These are phyloP conservation scores for Laburnicola sp. DNA, from an alignment of 2,329 filamentous ascomycete genomes.

Conservation along the genomic window DNA sequence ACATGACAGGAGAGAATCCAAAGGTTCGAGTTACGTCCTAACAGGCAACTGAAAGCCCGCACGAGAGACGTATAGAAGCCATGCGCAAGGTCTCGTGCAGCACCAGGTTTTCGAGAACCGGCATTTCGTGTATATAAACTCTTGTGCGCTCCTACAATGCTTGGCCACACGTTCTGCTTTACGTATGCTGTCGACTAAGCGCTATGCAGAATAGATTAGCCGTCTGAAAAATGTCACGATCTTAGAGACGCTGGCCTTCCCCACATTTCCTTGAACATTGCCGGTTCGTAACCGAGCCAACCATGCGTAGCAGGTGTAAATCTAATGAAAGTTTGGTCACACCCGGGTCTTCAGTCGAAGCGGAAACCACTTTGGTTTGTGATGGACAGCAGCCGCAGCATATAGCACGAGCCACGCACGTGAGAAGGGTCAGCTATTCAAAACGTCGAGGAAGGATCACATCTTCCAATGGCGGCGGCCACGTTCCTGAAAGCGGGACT, in stretches of 20 bases:
- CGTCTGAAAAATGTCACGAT: slow-evolving; percentile 16
- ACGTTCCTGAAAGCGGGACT: slow-evolving; percentile 11
- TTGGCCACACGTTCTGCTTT: slow-evolving; percentile 20
- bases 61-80: slow-evolving; percentile 15
- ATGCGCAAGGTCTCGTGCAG: slow-evolving; percentile 16
- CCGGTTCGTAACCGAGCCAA: slow-evolving; percentile 24
- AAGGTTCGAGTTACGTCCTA: slow-evolving; percentile 4
- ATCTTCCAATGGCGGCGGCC: background rate
- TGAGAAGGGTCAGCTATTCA: background rate
- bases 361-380: slow-evolving; percentile 17
- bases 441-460: background rate
- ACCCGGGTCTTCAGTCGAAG: slow-evolving; percentile 22
- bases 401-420: background rate
- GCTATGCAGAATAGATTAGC: slow-evolving; percentile 28
- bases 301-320: slow-evolving; percentile 13
- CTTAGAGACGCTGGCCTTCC: slow-evolving; percentile 15
- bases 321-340: slow-evolving; percentile 23
- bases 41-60: slow-evolving; percentile 11
- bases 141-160: slow-evolving; percentile 12
- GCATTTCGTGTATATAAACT: slow-evolving; percentile 10
- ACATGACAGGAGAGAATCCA: slow-evolving; percentile 2
- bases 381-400: slow-evolving; percentile 12
- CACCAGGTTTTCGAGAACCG: slow-evolving; percentile 11
- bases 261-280: slow-evolving; percentile 31
- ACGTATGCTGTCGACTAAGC: slow-evolving; percentile 27